Base-by-base conservation (phyloP, 2,329 filamentous ascomycete species). In the Sporothrix curviconia region DNA sequence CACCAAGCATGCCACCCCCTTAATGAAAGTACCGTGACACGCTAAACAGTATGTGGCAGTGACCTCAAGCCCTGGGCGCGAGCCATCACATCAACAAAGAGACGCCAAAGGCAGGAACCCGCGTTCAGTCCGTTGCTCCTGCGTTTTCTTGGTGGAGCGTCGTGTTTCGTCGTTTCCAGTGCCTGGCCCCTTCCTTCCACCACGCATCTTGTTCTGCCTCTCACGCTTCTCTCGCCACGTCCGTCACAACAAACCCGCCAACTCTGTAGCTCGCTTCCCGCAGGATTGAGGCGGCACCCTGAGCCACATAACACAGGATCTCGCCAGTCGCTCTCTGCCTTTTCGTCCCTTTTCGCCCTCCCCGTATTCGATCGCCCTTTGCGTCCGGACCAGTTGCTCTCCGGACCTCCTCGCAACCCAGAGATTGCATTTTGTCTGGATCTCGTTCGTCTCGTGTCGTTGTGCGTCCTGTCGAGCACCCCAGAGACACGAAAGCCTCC, bases 351-450 rank as follows among this genome's bases (percentile, higher is more conserved):
- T 28, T n/a, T 24, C 15, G 22, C n/a, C 9, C 32, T 40, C 32
- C n/a, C 7, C 32, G 17, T 49, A 22, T 39, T 34, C 36, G 40
- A 19, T 43, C 44, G 34, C 28, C 36, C 17, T 56, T 56, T 37
- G 55, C 55, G 36, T 51, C 44, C 54, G 54, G 36, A n/a, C 36
- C 44, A 42, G 25, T 4, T 19, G 19, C 22, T 43, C 28, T 50
- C 44, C 55, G 55, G 25, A 37, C 39, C 55, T 56, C 55, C 55
- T 56, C 43, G 30, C 40, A 46, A 47, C 24, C 53, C 54, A 56
- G 6, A 49, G 25, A 34, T 11, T 24, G 12, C n/a, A 28, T 34
- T 7, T 49, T 22, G n/a, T 34, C 42, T 37, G 55, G 39, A 15
- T 57, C 47, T 44, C 55, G 19, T 36, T 52, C 55, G 55, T 24